phyloP scores from a whole-genome alignment of 2,329 filamentous ascomycete species.

The Chrysoporthe deuterocubensis region DNA sequence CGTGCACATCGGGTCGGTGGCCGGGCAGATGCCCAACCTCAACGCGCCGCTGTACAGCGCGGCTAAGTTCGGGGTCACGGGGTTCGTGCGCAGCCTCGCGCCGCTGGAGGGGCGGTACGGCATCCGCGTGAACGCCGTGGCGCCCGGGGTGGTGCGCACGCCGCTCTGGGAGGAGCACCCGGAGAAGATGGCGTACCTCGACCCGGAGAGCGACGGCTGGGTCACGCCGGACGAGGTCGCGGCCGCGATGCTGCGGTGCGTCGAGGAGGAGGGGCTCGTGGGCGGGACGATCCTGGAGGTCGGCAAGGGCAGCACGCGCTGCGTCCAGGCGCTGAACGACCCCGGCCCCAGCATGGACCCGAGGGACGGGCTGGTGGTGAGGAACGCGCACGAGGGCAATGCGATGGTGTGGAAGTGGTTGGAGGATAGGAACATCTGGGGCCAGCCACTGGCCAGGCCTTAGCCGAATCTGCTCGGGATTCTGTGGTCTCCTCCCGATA shows the following conservation, averaged over 20 bases:
- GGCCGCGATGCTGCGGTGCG: constrained; percentile 46
- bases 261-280: constrained; percentile 39
- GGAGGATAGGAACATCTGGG: constrained; percentile 35
- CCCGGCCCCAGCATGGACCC: constrained; percentile 41
- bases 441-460: not conserved
- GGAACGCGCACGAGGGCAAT: constrained; percentile 36
- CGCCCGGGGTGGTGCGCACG: constrained; percentile 49
- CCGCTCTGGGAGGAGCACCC: constrained; percentile 51
- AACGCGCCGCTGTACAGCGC: constrained; percentile 44
- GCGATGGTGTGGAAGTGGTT: constrained; percentile 37
- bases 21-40: constrained; percentile 41
- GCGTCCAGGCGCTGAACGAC: constrained; percentile 43
- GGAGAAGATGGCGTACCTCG: constrained; percentile 46
- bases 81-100: constrained; percentile 47
- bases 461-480: not conserved
- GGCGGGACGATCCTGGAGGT: constrained; percentile 50
- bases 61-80: constrained; percentile 44
- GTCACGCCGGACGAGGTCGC: constrained; percentile 48
- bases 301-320: constrained; percentile 37
- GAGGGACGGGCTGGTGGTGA: constrained; percentile 36
- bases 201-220: constrained; percentile 43
- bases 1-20: constrained; percentile 44
- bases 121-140: constrained; percentile 48
- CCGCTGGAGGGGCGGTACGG: constrained; percentile 39
- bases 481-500: not conserved